Percentiles rank a stretch among this genome's conserved stretches.
Evolutionary conservation across 2,329 filamentous ascomycete genomes (phyloP).

Genomic region (Emericellopsis cladophorae): DNA sequence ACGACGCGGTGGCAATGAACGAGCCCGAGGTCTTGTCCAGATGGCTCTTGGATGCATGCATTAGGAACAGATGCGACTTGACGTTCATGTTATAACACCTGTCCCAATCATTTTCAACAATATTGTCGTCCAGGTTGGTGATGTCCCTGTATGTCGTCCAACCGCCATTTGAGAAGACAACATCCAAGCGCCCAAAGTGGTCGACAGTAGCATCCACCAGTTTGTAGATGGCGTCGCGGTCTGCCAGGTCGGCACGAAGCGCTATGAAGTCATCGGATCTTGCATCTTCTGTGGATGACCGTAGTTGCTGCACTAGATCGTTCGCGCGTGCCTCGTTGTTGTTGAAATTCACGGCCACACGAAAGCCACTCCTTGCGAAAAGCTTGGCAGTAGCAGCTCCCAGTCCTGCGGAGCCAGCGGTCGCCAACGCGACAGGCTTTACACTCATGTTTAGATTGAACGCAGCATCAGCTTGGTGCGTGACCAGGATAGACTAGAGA

Average conservation of each 20-base stretch:
- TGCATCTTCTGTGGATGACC: conserved; percentile 9
- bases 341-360: conserved; percentile 64
- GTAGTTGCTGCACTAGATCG: conserved; percentile 41
- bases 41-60: conserved; percentile 39
- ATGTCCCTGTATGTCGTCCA: conserved; percentile 36
- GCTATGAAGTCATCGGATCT: conserved; percentile 23
- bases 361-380: conserved; percentile 56
- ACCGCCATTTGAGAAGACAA: conserved; percentile 64
- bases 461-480: no score
- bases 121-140: conserved; percentile 34
- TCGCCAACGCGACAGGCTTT: conserved; percentile 28
- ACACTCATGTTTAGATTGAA: conserved; percentile 8
- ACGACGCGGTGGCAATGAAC: conserved; percentile 51
- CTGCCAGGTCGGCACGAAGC: conserved; percentile 55
- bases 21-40: conserved; percentile 44
- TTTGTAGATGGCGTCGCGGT: conserved; percentile 41
- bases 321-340: conserved; percentile 47
- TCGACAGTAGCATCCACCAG: conserved; percentile 47
- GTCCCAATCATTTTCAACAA: conserved; percentile 48
- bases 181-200: conserved; percentile 53
- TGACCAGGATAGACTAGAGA: no score
- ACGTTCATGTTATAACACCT: conserved; percentile 48
- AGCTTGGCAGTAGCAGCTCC: conserved; percentile 55
- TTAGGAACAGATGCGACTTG: conserved; percentile 47
- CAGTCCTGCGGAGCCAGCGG: conserved; percentile 49